Conservation (phyloP, 805 yeast genomes). For the Hanseniaspora guilliermondii region DNA sequence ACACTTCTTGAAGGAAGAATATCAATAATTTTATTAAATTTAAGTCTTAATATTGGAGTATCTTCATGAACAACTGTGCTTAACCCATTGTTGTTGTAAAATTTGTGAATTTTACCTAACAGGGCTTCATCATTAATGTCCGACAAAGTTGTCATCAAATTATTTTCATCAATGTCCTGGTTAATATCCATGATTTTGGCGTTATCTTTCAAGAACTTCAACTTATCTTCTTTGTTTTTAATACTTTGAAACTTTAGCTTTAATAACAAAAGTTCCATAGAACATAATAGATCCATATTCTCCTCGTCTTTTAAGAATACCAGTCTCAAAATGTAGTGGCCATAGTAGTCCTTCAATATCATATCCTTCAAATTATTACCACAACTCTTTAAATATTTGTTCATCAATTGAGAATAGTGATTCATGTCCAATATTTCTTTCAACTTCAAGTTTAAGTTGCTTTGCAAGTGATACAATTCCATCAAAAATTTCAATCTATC, state of each 20-base stretch:
- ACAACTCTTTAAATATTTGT: conserved; percentile 44
- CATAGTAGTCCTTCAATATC: conserved; percentile 69
- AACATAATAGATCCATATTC: conserved; percentile 62
- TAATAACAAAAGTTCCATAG: conserved; percentile 65
- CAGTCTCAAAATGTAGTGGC: conserved; percentile 76
- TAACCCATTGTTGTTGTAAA: conserved; percentile 8
- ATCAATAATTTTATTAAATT: conserved; percentile 74
- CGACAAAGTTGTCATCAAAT: conserved; percentile 34
- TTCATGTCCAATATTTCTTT: conserved; percentile 48
- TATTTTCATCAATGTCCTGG: conserved; percentile 40
- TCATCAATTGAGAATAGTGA: conserved; percentile 51
- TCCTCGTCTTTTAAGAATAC: conserved; percentile 86
- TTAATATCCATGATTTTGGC: conserved; percentile 31
- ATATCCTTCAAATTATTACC: conserved; percentile 26
- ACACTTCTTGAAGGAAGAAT: conserved; percentile 64
- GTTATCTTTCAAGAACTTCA: conserved; percentile 53
- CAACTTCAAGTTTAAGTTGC: conserved; percentile 43
- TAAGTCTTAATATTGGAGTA: conserved; percentile 69
- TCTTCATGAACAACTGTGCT: conserved; percentile 37
- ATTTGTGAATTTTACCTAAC: conserved; percentile 32
- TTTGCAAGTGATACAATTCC: conserved; percentile 66
- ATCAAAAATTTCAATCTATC: conserved; percentile 73
- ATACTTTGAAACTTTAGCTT: conserved; percentile 56
- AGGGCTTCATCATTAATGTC: conserved; percentile 25
- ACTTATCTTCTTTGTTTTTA: conserved; percentile 53